A percentile compares a stretch with the other conserved stretches of the same genome.
Conservation (phyloP, 805 yeast species). For the Barnettozyma salicaria region DNA sequence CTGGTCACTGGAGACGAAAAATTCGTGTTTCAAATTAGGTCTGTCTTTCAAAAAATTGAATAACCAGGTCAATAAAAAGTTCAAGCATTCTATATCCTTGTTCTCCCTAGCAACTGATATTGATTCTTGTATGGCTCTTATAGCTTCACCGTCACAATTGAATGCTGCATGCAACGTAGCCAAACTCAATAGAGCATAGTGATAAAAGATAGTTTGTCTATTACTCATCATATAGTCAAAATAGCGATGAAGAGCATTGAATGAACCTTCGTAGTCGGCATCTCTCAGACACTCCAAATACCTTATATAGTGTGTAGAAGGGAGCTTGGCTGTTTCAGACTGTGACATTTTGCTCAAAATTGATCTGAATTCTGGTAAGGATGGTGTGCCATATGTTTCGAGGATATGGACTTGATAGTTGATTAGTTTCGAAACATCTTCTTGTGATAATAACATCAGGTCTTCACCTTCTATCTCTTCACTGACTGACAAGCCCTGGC, state of each 20-base stretch:
- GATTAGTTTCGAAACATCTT: slow-evolving; percentile 44
- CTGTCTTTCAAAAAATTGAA: slow-evolving; percentile 48
- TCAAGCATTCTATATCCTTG: slow-evolving; percentile 45
- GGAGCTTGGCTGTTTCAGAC: slow-evolving; percentile 37
- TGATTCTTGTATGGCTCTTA: slow-evolving; percentile 80
- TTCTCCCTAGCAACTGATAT: slow-evolving; percentile 83
- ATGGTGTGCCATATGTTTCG: slow-evolving; percentile 46
- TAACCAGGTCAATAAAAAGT: slow-evolving; percentile 27
- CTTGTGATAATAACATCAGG: slow-evolving; percentile 40
- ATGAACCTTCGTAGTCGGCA: slow-evolving; percentile 51
- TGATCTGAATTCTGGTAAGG: slow-evolving; percentile 38
- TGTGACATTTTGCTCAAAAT: slow-evolving; percentile 43
- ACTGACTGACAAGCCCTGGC: slow-evolving; percentile 4
- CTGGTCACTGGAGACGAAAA: slow-evolving; percentile 57
- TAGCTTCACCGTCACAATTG: slow-evolving; percentile 53
- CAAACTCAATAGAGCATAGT: slow-evolving; percentile 67
- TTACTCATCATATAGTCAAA: slow-evolving; percentile 77
- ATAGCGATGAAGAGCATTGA: slow-evolving; percentile 52
- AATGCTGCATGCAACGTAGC: slow-evolving; percentile 70
- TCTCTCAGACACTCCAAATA: slow-evolving; percentile 53
- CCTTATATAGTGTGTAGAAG: slow-evolving; percentile 48
- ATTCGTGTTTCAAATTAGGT: slow-evolving; percentile 49
- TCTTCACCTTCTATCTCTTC: slow-evolving; percentile 9
- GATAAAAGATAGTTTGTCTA: slow-evolving; percentile 58
- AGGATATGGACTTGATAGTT: slow-evolving; percentile 48